A percentile compares a stretch with the other conserved stretches of the same genome.
Evolutionary conservation across 441 rosid genomes (phyloP).

Genomic region (Erodium trifolium): DNA sequence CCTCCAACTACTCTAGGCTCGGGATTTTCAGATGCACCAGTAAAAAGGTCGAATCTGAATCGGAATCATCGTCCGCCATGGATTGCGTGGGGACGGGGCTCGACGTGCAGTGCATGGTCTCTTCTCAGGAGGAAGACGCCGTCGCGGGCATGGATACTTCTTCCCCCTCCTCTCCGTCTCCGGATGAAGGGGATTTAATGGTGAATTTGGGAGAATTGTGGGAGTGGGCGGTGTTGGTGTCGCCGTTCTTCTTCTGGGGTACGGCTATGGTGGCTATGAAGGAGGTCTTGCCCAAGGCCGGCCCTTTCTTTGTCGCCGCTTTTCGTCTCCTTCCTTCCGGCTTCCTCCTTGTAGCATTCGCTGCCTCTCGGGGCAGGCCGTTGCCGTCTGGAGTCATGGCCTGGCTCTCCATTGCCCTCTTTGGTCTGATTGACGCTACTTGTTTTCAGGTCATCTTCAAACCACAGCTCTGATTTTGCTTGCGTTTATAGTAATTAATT

Average conservation of each 20-base stretch:
- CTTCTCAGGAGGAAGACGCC: conserved; percentile 17
- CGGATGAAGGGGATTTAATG: neutral
- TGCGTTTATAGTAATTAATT: neutral
- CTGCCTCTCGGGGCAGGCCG: conserved; percentile 47
- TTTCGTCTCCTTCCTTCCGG: conserved; percentile 81
- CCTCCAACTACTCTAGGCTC: neutral
- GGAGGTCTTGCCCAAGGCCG: conserved; percentile 75
- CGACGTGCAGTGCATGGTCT: conserved; percentile 43
- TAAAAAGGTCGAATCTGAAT: conserved; percentile 23
- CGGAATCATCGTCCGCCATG: conserved; percentile 18
- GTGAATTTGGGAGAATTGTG: conserved; percentile 8
- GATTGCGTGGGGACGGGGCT: conserved; percentile 62
- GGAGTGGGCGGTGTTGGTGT: conserved; percentile 59
- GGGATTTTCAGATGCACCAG: conserved; percentile 11
- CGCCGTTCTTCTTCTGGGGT: conserved; percentile 93
- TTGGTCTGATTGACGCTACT: conserved; percentile 68
- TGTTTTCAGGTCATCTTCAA: conserved; percentile 58
- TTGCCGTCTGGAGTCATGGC: conserved; percentile 54
- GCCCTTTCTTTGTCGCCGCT: conserved; percentile 73
- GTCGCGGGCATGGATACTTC: neutral
- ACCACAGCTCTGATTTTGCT: conserved; percentile 8
- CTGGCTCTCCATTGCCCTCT: conserved; percentile 76
- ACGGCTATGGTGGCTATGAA: conserved; percentile 98
- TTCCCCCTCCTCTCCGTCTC: neutral
- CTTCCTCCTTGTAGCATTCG: conserved; percentile 56